Percentiles rank a stretch among this genome's conserved stretches.
phyloP scores from a whole-genome alignment of 2,329 filamentous ascomycete genomes.

The Claviceps fusiformis region DNA sequence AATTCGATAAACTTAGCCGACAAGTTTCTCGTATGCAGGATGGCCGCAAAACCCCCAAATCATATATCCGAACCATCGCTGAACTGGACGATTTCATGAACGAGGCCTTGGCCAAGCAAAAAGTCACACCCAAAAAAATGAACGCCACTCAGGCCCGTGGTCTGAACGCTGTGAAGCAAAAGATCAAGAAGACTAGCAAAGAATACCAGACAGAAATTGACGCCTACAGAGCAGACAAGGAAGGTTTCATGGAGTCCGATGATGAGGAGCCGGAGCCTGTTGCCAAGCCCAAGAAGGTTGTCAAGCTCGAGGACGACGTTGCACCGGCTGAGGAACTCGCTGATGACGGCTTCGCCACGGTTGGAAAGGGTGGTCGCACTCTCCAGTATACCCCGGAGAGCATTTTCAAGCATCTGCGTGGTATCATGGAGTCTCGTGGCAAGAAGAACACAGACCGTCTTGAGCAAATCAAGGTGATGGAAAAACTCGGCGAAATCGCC shows the following conservation, averaged over 20 bases:
- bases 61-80: constrained; percentile 83
- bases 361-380: constrained; percentile 78
- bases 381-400: constrained; percentile 91
- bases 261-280: constrained; percentile 54
- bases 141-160: constrained; percentile 89
- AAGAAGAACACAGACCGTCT: constrained; percentile 96
- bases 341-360: constrained; percentile 78
- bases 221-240: constrained; percentile 72
- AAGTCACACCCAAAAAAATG: constrained; percentile 96
- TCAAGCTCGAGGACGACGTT: constrained; percentile 28
- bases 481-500: constrained; percentile 84
- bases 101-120: constrained; percentile 88
- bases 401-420: constrained; percentile 91
- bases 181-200: constrained; percentile 97
- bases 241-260: constrained; percentile 74
- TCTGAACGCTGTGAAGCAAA: constrained; percentile 93
- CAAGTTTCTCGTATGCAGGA: constrained; percentile 68
- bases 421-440: constrained; percentile 88
- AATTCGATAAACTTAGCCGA: constrained; percentile 89
- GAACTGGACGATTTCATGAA: constrained; percentile 92
- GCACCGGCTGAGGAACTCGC: constrained; percentile 44
- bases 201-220: constrained; percentile 83
- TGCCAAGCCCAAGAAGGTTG: constrained; percentile 29
- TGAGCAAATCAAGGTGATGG: constrained; percentile 96
- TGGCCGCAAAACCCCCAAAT: constrained; percentile 69